These are phyloP conservation scores for Zanthoxylum bungeanum DNA, from an alignment of 345 rosid genomes.

Conservation along the genomic window DNA sequence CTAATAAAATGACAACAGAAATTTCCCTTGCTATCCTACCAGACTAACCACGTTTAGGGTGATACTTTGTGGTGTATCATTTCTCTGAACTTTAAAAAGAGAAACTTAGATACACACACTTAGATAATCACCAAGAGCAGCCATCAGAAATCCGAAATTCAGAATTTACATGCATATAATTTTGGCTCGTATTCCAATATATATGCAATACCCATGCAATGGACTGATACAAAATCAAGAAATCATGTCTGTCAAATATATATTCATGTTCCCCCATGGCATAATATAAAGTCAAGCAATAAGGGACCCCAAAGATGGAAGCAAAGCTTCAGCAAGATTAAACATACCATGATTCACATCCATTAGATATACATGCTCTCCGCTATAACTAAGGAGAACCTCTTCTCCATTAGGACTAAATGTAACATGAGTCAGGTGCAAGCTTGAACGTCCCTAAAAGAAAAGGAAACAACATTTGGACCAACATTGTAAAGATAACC, in stretches of 20 bases:
- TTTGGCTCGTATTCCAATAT: neutral
- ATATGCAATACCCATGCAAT: neutral
- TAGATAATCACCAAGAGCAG: neutral
- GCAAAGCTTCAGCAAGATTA: constrained; percentile 15
- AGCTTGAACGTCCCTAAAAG: constrained; percentile 65
- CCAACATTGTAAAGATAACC: neutral
- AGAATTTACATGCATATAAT: neutral
- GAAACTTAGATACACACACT: neutral
- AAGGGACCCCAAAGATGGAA: neutral
- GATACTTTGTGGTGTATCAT: too few relatives aligned
- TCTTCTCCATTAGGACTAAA: constrained; percentile 96
- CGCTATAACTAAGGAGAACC: constrained; percentile 88
- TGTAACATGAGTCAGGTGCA: constrained; percentile 91
- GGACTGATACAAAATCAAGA: neutral
- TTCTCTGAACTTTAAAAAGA: neutral
- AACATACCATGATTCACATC: constrained; percentile 65
- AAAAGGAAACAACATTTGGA: constrained; percentile 15
- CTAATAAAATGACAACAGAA: neutral
- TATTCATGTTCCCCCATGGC: neutral
- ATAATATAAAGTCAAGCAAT: neutral
- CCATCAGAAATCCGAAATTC: neutral
- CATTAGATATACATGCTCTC: constrained; percentile 95
- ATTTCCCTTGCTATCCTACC: neutral
- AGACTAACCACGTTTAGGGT: neutral
- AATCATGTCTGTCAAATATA: neutral